Conservation (phyloP, 495 filamentous ascomycete species). For the Tuber calosporum region DNA sequence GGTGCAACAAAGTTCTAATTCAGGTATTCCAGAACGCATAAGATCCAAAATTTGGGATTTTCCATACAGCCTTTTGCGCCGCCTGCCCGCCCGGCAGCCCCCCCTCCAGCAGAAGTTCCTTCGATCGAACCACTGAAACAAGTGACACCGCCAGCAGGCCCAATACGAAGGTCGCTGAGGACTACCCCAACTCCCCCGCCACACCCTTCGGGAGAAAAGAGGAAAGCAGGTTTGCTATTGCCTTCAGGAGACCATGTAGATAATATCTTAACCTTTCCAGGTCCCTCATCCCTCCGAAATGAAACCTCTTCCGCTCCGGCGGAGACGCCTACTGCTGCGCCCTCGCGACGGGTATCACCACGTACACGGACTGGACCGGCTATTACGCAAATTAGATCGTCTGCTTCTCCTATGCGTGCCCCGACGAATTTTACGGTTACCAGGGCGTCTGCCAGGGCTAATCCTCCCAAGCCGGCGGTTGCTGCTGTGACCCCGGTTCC, state of each 20-base stretch:
- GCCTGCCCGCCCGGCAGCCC: neutral
- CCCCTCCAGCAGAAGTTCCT: neutral
- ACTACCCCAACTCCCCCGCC: neutral
- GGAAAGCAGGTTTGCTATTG: neutral
- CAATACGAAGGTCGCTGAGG: conserved; percentile 9
- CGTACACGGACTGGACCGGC: conserved; percentile 4
- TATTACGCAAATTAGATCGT: neutral
- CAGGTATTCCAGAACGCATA: conserved; percentile 23
- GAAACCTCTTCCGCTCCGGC: neutral
- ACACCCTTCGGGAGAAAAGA: neutral
- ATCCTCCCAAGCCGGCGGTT: neutral
- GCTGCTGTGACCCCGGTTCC: conserved; percentile 26
- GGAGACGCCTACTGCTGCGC: neutral
- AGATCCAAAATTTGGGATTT: conserved; percentile 29
- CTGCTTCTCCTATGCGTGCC: neutral
- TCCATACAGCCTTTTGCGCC: conserved; percentile 22
- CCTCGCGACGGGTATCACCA: conserved; percentile 15
- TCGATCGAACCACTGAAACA: conserved; percentile 2
- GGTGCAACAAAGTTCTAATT: neutral
- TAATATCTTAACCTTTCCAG: neutral
- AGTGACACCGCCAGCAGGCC: conserved; percentile 8
- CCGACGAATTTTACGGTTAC: conserved; percentile 9
- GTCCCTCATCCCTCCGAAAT: conserved; percentile 13
- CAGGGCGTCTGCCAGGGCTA: conserved; percentile 5
- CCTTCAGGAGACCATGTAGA: neutral